These are phyloP conservation scores for Wickerhamomyces ciferrii DNA, from an alignment of 805 yeast species.

Conservation along the genomic window DNA sequence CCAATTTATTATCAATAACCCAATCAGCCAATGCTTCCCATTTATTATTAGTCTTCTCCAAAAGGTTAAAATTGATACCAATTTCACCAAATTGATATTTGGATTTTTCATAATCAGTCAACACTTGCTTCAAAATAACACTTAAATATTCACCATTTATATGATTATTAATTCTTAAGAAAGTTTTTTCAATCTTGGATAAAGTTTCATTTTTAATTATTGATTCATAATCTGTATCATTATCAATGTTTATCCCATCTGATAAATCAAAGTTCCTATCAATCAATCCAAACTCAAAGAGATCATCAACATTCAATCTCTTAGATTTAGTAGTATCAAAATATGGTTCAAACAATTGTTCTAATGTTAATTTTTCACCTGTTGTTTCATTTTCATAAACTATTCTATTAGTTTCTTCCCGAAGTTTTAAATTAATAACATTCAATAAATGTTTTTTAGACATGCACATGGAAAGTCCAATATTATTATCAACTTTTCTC, in stretches of 20 bases:
- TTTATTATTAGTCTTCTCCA: constrained; percentile 9
- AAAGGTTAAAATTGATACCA: constrained; percentile 26
- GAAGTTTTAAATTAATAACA: constrained; percentile 31
- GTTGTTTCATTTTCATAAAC: constrained; percentile 21
- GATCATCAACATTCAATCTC: constrained; percentile 22
- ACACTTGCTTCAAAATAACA: constrained; percentile 25
- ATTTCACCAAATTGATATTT: constrained; percentile 34
- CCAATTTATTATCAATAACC: constrained; percentile 29
- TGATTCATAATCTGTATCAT: constrained; percentile 12
- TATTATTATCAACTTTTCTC: constrained; percentile 65
- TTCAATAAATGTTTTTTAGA: constrained; percentile 77
- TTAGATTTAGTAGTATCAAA: constrained; percentile 22
- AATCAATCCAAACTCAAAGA: constrained; percentile 23
- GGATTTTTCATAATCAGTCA: constrained; percentile 29
- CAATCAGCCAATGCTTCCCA: constrained; percentile 31
- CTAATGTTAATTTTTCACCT: constrained; percentile 20
- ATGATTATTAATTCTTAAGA: constrained; percentile 29
- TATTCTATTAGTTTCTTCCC: constrained; percentile 28
- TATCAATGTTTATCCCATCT: constrained; percentile 15
- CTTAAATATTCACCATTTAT: constrained; percentile 34
- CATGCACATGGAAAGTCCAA: constrained; percentile 97
- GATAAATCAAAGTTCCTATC: constrained; percentile 21
- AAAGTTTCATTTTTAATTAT: constrained; percentile 21
- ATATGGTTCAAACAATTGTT: constrained; percentile 21
- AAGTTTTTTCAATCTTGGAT: constrained; percentile 26